Base-by-base conservation (phyloP, 2,329 filamentous ascomycete genomes). In the Botrytis sinoallii region DNA sequence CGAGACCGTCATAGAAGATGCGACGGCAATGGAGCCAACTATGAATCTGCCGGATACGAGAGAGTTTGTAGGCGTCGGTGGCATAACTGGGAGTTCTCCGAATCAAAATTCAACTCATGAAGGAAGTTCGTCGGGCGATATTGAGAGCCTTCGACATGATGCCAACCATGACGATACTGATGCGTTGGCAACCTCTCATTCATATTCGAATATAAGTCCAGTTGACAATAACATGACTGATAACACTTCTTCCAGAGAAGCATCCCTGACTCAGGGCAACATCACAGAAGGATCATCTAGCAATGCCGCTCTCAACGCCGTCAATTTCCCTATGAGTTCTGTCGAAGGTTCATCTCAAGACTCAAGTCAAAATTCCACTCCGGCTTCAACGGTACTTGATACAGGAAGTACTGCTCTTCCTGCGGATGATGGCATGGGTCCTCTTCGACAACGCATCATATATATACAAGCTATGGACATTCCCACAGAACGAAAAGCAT, bases 371-470 rank as follows among this genome's bases (percentile, higher is more conserved):
- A 78, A 79, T 46, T 71, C 57, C 25, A 60, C 72, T 35, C 61
- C 73, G 20, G 65, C 72, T 35, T 73, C 59, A 20, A 73, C 75
- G 52, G 73, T 73, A 5, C 75, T 66, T 59, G 76, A 75, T 38
- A 75, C 76, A 5, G 77, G 77, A 32, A 77, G 76, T 60, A 76
- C 74, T 48, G 78, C 79, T 22, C 73, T 82, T 20, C 92, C 93
- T 1, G 93, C 91, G 80, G 92, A 95, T 79, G 93, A 96, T 84
- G 93, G 93, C 63, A 95, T 93, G 91, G 85, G 87, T 29, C 82
- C 84, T 72, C 82, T 95, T 78, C 86, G 93, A 78, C 86, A 84
- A 76, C 89, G 88, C 75, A 94, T 96, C 76, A 86, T 92, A 74
- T 85, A 84, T 35, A 91, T 95, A 75, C 91, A 93, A 80, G 85